A percentile compares a stretch with the other conserved stretches of the same genome.
Evolutionary conservation across 305 asterid species (phyloP).

Genomic region (Andrographis paniculata): DNA sequence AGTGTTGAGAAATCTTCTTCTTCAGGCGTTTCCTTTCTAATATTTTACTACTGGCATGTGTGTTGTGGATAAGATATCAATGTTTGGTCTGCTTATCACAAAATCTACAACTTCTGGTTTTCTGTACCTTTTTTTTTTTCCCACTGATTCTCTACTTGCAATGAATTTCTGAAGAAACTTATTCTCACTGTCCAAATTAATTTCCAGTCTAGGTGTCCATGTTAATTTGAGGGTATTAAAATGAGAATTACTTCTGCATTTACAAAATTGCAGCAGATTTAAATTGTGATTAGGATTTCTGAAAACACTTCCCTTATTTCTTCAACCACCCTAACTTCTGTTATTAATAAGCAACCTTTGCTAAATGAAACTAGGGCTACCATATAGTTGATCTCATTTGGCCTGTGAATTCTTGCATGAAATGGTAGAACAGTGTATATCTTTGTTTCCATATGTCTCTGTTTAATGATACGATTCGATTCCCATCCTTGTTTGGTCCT

Average conservation of each 20-base stretch:
- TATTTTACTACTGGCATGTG: background rate
- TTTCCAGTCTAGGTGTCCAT: background rate
- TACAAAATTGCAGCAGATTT: background rate
- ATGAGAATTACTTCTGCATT: background rate
- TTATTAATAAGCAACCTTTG: background rate
- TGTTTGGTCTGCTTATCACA: no score
- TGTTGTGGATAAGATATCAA: background rate
- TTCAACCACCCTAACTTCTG: background rate
- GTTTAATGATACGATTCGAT: background rate
- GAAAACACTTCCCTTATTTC: background rate
- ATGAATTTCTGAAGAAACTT: background rate
- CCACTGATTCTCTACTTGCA: background rate
- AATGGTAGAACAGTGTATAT: background rate
- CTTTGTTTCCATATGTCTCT: background rate
- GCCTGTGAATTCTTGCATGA: background rate
- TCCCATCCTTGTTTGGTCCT: background rate
- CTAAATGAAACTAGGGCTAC: background rate
- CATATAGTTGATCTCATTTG: background rate
- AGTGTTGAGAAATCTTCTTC: no score
- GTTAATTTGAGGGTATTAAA: background rate
- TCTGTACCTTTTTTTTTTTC: background rate
- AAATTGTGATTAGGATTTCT: background rate
- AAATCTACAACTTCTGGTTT: background rate
- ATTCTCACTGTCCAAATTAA: background rate
- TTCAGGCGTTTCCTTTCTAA: background rate